phyloP scores from a whole-genome alignment of 352 stramenopile genomes.

The Salisapilia sapeloensis region DNA sequence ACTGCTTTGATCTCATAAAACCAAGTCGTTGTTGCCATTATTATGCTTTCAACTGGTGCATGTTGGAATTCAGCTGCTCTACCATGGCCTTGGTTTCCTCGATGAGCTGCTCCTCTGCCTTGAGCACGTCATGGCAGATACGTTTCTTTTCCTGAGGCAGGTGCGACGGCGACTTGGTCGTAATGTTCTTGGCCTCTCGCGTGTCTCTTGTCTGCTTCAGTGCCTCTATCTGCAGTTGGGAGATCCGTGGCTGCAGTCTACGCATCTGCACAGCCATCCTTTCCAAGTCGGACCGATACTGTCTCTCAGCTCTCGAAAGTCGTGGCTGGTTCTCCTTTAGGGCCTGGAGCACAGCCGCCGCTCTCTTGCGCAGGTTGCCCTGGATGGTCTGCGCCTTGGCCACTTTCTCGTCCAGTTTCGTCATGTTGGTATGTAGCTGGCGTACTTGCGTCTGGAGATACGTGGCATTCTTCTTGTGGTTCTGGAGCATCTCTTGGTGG shows the following conservation, averaged over 20 bases:
- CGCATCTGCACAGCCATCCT: slow-evolving; percentile 37
- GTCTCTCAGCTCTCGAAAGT: slow-evolving; percentile 49
- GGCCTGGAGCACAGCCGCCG: slow-evolving; percentile 52
- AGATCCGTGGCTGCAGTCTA: slow-evolving; percentile 50
- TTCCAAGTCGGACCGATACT: slow-evolving; percentile 58
- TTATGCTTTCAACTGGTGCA: slow-evolving; percentile 22
- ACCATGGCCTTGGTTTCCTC: slow-evolving; percentile 58
- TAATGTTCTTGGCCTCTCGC: slow-evolving; percentile 29
- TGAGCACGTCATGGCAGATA: slow-evolving; percentile 70
- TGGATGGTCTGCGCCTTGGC: slow-evolving; percentile 41
- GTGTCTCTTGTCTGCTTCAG: too few species aligned
- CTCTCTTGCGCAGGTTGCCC: slow-evolving; percentile 57
- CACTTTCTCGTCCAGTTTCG: slow-evolving; percentile 31
- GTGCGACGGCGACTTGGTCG: slow-evolving; percentile 12
- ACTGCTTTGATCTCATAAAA: too few species aligned
- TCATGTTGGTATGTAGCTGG: slow-evolving; percentile 14
- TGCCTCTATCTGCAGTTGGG: slow-evolving; percentile 45
- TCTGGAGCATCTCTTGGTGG: slow-evolving; percentile 39
- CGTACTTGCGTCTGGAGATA: slow-evolving; percentile 17
- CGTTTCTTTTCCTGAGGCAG: slow-evolving; percentile 61
- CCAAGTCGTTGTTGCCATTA: too few species aligned
- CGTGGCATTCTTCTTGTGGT: slow-evolving; percentile 21
- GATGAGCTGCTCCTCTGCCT: slow-evolving; percentile 66
- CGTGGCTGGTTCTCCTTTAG: slow-evolving; percentile 71
- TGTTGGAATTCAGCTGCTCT: slow-evolving; percentile 32